Evolutionary conservation across 495 filamentous ascomycete species (phyloP).

Genomic region (Sphaerosporella brunnea): DNA sequence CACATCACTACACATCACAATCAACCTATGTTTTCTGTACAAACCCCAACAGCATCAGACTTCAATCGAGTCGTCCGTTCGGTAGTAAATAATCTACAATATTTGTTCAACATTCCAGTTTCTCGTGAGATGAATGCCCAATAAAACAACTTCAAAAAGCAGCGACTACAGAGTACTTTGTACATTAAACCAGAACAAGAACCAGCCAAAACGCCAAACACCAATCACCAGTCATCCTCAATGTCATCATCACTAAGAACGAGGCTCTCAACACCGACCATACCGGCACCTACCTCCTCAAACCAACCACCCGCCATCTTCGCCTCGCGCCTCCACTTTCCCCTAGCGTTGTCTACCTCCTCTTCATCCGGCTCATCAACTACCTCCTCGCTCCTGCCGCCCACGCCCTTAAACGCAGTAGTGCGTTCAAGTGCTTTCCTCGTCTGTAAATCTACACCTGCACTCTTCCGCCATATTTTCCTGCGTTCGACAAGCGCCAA

Average conservation of each 20-base stretch:
- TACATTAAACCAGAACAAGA: too few species aligned
- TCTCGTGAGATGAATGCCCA: too few species aligned
- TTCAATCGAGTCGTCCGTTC: too few species aligned
- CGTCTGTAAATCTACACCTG: constrained; percentile 9
- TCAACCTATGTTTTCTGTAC: too few species aligned
- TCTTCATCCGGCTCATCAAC: constrained; percentile 31
- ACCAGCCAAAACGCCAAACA: too few species aligned
- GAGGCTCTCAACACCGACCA: constrained; percentile 35
- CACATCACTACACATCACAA: too few species aligned
- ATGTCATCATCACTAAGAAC: constrained; percentile 92
- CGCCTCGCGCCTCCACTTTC: constrained; percentile 22
- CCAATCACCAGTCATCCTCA: too few species aligned
- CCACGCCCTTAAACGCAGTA: constrained; percentile 44
- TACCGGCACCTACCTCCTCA: constrained; percentile 12
- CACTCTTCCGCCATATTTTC: constrained; percentile 20
- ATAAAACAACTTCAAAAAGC: too few species aligned
- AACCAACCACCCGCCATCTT: constrained; percentile 11
- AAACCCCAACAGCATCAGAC: too few species aligned
- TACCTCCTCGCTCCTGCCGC: constrained; percentile 26
- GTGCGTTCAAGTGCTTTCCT: constrained; percentile 47
- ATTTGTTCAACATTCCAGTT: too few species aligned
- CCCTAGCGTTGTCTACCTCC: constrained; percentile 13
- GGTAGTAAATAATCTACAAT: too few species aligned
- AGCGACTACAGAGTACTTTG: too few species aligned
- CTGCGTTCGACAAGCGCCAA: constrained; percentile 44